phyloP scores from a whole-genome alignment of 2,329 filamentous ascomycete genomes.

The Pezicula carpinea region DNA sequence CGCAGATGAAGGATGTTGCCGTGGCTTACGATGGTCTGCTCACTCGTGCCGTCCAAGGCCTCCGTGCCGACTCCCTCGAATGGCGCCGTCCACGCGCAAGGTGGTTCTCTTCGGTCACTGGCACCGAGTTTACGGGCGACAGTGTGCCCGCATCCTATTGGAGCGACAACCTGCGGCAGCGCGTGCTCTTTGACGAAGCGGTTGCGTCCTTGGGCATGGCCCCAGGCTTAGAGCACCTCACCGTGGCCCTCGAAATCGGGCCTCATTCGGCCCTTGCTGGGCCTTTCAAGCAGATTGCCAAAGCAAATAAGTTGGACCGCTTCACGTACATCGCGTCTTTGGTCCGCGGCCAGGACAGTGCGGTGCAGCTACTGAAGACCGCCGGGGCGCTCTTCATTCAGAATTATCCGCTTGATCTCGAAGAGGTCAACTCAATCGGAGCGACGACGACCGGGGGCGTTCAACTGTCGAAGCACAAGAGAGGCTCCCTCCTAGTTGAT shows the following conservation, averaged over 20 bases:
- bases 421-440: not conserved
- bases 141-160: slow-evolving; percentile 8
- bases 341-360: slow-evolving; percentile 3
- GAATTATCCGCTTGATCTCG: not conserved
- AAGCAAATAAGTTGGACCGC: not conserved
- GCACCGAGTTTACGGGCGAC: not conserved
- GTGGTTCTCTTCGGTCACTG: slow-evolving; percentile 1
- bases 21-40: slow-evolving; percentile 4
- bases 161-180: slow-evolving; percentile 10
- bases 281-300: slow-evolving; percentile 11
- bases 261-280: slow-evolving; percentile 12
- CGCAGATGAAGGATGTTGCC: not conserved
- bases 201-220: too few species aligned
- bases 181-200: slow-evolving; percentile 9
- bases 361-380: too few species aligned
- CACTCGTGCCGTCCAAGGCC: too few species aligned
- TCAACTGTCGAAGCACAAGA: not conserved
- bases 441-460: too few species aligned
- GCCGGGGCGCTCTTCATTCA: too few species aligned
- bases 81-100: not conserved
- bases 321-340: slow-evolving; percentile 9
- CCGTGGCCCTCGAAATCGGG: slow-evolving; percentile 13
- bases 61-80: too few species aligned
- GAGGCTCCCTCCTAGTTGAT: slow-evolving; percentile 7
- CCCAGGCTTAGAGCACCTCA: not conserved